Evolutionary conservation across 2,329 filamentous ascomycete genomes (phyloP).

Genomic region (Remersonia thermophila): DNA sequence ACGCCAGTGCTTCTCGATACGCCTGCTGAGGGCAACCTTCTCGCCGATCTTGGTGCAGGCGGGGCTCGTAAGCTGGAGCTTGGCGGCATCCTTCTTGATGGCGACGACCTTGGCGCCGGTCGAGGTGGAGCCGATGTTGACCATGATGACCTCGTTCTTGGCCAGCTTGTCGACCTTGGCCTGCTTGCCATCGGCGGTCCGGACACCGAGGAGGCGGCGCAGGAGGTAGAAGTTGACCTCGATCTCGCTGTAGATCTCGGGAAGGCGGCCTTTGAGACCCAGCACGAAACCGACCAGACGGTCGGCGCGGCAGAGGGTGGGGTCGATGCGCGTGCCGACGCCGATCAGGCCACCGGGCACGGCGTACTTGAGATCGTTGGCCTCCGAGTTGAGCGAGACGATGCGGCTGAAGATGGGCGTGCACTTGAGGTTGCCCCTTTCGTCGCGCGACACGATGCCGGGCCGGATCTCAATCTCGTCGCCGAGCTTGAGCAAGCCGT

Average conservation of each 20-base stretch:
- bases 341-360: conserved; percentile 95
- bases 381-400: conserved; percentile 89
- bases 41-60: conserved; percentile 96
- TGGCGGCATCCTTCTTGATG: conserved; percentile 95
- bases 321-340: conserved; percentile 95
- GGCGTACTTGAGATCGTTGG: conserved; percentile 96
- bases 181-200: conserved; percentile 96
- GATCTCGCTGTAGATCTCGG: conserved; percentile 95
- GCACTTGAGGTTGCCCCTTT: conserved; percentile 87
- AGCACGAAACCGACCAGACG: conserved; percentile 97
- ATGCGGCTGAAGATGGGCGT: conserved; percentile 94
- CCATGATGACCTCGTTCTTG: conserved; percentile 99
- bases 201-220: conserved; percentile 85
- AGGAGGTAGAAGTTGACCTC: conserved; percentile 99
- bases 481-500: conserved; percentile 89
- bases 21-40: conserved; percentile 90
- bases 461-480: conserved; percentile 98
- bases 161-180: conserved; percentile 96
- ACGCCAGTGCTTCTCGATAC: conserved; percentile 99
- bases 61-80: conserved; percentile 81
- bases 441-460: conserved; percentile 95
- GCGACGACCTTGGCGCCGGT: conserved; percentile 95
- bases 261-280: conserved; percentile 82
- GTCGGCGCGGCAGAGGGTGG: conserved; percentile 95
- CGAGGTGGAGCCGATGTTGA: conserved; percentile 96